phyloP scores from a whole-genome alignment of 257 asterid genomes.

The Orobanche coerulescens region DNA sequence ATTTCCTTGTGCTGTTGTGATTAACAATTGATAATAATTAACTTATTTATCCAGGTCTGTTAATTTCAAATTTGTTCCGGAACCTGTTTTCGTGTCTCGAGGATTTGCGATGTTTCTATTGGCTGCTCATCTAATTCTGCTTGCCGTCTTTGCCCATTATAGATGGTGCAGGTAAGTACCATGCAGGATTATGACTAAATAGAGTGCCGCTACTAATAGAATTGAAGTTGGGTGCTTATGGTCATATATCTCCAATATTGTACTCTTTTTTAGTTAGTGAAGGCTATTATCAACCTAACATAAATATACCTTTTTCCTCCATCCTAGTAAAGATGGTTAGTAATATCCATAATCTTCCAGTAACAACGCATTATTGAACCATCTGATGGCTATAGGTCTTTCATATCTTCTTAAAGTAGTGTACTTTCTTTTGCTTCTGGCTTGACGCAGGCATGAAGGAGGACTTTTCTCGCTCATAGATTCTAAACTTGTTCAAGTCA shows the following conservation, averaged over 20 bases:
- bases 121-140: conserved; percentile 41
- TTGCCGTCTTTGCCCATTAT: conserved; percentile 33
- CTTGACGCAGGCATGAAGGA: conserved; percentile 67
- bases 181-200: not conserved
- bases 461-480: conserved; percentile 51
- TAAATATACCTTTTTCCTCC: not conserved
- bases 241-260: not conserved
- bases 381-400: not conserved
- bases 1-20: conserved; percentile 6
- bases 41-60: conserved; percentile 39
- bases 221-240: not conserved
- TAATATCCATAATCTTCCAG: not conserved
- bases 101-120: conserved; percentile 35
- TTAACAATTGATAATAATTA: conserved; percentile 1
- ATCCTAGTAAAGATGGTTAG: conserved; percentile 7
- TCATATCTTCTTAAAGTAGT: not conserved
- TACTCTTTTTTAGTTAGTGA: not conserved
- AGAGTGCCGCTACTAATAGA: not conserved
- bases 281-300: not conserved
- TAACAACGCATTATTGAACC: not conserved
- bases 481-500: conserved; percentile 34
- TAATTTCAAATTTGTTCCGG: conserved; percentile 47
- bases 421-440: conserved; percentile 3
- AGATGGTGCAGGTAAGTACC: conserved; percentile 45
- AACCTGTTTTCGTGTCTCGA: conserved; percentile 26